phyloP scores from a whole-genome alignment of 164 flowering plant species.

The Paratinospora sagittata region DNA sequence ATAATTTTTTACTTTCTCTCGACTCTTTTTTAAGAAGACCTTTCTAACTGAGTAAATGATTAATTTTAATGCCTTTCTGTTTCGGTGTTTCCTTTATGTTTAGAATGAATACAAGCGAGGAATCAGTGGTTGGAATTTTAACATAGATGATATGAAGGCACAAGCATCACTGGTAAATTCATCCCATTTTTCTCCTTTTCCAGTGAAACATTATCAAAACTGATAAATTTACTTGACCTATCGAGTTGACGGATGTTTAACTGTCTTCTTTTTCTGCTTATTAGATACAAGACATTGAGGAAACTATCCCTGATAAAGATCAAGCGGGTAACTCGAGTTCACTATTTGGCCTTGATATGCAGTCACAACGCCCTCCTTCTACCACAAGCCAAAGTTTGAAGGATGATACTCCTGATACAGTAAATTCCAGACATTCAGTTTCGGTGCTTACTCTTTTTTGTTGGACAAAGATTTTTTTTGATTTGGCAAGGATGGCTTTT shows the following conservation, averaged over 20 bases:
- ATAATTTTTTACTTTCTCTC: too few relatives aligned
- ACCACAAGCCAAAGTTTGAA: slow-evolving; percentile 11
- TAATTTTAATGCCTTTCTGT: not conserved
- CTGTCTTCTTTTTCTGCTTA: slow-evolving; percentile 8
- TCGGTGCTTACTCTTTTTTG: too few relatives aligned
- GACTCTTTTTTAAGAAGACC: too few relatives aligned
- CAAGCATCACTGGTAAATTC: slow-evolving; percentile 79
- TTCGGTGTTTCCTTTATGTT: slow-evolving; percentile 5
- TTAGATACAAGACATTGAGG: slow-evolving; percentile 77
- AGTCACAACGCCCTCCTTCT: slow-evolving; percentile 13
- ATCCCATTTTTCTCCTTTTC: not conserved
- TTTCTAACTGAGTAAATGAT: too few relatives aligned
- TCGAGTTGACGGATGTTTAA: not conserved
- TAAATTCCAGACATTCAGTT: slow-evolving; percentile 11
- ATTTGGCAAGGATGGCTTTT: not conserved
- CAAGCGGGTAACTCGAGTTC: slow-evolving; percentile 36
- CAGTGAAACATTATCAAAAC: not conserved
- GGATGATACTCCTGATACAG: slow-evolving; percentile 32
- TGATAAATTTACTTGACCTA: slow-evolving; percentile 1
- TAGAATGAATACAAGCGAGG: slow-evolving; percentile 96
- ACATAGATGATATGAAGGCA: slow-evolving; percentile 85
- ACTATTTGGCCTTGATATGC: slow-evolving; percentile 26
- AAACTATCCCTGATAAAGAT: slow-evolving; percentile 33
- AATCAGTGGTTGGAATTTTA: slow-evolving; percentile 91
- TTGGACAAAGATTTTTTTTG: not conserved